Evolutionary conservation across 371 early-diverging fungal genomes (phyloP).

Genomic region (Nematocida parisii): DNA sequence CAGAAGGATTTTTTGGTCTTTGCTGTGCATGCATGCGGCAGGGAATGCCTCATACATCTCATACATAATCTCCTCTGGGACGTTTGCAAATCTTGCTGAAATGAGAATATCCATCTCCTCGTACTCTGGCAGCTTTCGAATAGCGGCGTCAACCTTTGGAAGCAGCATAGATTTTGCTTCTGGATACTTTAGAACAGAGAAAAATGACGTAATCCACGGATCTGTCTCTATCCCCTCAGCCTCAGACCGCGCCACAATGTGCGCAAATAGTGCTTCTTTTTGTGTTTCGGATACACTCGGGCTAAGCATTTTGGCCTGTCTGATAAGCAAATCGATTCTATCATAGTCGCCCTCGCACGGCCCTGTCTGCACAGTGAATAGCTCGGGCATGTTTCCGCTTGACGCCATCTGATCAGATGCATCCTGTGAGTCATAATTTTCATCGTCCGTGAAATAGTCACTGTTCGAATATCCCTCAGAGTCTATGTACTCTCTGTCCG

Average conservation of each 20-base stretch:
- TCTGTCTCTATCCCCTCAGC: constrained; percentile 51
- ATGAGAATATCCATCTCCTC: constrained; percentile 16
- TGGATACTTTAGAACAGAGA: constrained; percentile 25
- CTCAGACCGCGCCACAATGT: constrained; percentile 26
- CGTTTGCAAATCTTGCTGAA: constrained; percentile 27
- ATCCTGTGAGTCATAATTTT: constrained; percentile 7
- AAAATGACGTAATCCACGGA: constrained; percentile 44
- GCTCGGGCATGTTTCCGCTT: constrained; percentile 6
- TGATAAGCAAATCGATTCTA: constrained; percentile 35
- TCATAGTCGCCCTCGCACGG: constrained; percentile 16
- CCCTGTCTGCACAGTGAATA: constrained; percentile 38
- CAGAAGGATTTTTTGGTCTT: constrained; percentile 23
- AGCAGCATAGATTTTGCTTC: neutral
- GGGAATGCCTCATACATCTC: constrained; percentile 53
- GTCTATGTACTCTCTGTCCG: neutral
- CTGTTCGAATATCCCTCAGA: neutral
- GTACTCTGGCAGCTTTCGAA: neutral
- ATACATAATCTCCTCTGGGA: constrained; percentile 41
- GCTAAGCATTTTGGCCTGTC: constrained; percentile 7
- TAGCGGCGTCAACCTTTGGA: neutral
- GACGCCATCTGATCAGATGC: constrained; percentile 24
- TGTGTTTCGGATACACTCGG: constrained; percentile 3
- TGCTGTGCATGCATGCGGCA: neutral
- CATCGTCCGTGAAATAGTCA: constrained; percentile 18
- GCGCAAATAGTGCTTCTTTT: constrained; percentile 8